Evolutionary conservation across 306 rosid genomes (phyloP).

Genomic region (Casuarina glauca): DNA sequence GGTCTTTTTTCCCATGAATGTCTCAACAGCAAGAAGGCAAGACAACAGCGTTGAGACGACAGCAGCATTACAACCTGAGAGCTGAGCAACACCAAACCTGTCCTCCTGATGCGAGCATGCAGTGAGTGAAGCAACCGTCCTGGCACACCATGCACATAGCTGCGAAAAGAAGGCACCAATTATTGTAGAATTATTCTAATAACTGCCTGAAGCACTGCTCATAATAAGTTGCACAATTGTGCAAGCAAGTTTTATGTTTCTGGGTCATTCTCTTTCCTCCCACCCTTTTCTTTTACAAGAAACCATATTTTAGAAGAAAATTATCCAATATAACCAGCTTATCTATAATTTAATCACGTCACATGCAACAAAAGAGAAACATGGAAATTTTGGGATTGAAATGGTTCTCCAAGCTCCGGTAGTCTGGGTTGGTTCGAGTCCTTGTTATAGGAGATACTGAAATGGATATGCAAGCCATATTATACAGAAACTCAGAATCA

Average conservation of each 20-base stretch:
- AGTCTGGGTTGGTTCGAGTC: too few relatives aligned
- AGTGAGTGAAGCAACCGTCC: constrained; percentile 70
- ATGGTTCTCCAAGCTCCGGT: too few relatives aligned
- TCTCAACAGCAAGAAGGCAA: constrained; percentile 87
- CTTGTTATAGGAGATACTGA: too few relatives aligned
- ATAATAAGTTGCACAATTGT: neutral
- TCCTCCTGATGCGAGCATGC: constrained; percentile 75
- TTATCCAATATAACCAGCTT: neutral
- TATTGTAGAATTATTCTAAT: neutral
- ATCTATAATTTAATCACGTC: neutral
- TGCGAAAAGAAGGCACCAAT: constrained; percentile 26
- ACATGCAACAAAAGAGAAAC: neutral
- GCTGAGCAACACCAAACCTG: constrained; percentile 85
- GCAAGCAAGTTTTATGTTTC: neutral
- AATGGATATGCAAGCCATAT: too few relatives aligned
- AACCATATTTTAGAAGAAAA: neutral
- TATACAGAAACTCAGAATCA: too few relatives aligned
- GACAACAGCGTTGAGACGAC: constrained; percentile 75
- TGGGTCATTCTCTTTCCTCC: neutral
- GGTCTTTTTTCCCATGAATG: constrained; percentile 90
- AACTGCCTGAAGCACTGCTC: neutral
- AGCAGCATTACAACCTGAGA: constrained; percentile 78
- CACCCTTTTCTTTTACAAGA: neutral
- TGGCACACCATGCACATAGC: constrained; percentile 87
- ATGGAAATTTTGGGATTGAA: neutral